Percentiles rank a stretch among this genome's conserved stretches.
Evolutionary conservation across 23 red algal genomes (phyloP).

Genomic region (Gracilariopsis chorda): DNA sequence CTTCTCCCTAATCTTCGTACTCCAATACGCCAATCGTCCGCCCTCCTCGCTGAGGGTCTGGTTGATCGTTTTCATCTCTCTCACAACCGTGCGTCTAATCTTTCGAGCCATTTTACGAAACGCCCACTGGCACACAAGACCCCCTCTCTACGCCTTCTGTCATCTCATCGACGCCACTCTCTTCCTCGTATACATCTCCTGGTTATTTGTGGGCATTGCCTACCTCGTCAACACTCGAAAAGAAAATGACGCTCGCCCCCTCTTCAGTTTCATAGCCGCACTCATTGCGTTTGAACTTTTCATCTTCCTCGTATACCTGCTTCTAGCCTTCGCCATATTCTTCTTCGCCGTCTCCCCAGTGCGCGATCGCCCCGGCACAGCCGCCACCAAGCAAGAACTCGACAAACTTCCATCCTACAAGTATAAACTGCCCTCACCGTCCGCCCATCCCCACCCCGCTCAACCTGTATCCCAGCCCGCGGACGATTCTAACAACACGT

Average conservation of each 20-base stretch:
- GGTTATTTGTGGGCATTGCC: constrained; percentile 34
- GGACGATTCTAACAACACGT: not conserved
- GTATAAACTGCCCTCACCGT: not conserved
- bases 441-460: not conserved
- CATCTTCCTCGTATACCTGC: not conserved
- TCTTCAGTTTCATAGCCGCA: constrained; percentile 1
- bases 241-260: not conserved
- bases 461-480: not conserved
- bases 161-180: not conserved
- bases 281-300: constrained; percentile 19
- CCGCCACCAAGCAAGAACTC: constrained; percentile 28
- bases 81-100: not conserved
- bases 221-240: not conserved
- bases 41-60: not conserved
- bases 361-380: not conserved
- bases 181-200: not conserved
- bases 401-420: constrained; percentile 7
- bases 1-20: not conserved
- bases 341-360: constrained; percentile 30
- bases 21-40: not conserved
- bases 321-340: constrained; percentile 23
- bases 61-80: constrained; percentile 21
- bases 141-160: not conserved
- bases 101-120: not conserved
- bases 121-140: not conserved